Evolutionary conservation across 352 stramenopile genomes (phyloP), one percentile per base, ranked within the genome.

Genomic region (Phytophthora tubulina): DNA sequence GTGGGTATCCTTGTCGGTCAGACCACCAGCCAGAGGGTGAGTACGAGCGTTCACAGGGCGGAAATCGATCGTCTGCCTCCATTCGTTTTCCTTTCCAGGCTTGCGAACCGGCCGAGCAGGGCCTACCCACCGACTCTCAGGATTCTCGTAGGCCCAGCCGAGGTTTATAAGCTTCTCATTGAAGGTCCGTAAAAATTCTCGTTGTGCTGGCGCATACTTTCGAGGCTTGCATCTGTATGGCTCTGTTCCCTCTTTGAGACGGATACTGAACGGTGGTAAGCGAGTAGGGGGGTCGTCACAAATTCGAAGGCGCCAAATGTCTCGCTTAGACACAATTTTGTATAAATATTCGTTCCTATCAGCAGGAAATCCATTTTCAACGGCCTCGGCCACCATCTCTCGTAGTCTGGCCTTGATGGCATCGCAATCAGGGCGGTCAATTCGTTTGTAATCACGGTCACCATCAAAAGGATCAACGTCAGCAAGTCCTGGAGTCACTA

Each of bases 1-100:
- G 8, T 57, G 53, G 11, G 58, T 55, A 6, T 62, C 46, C 1
- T 69, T 56, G 21, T 62, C 65, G 15, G 56, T 62, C 52, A 70
- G 70, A 27, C 51, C 42, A 27, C 46, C 45, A 13, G 52, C 45
- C 27, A 64, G 15, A 6, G 39, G 10, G 8, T 45, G 39, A 17
- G 39, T 45, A 11, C 13, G 39, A 45, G 39, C 39, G 13, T 45
- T 45, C n/a, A n/a, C n/a, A n/a, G n/a, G n/a, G n/a, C n/a, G n/a
- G 27, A 53, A 53, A 36, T 36, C 27, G 17, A 53, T 53, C n/a
- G 50, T 60, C 5, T 61, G 60, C 41, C 31, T 52, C 15, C 36
- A 33, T 48, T 42, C 38, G 35, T 59, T 45, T 1, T 39, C 27
- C 6, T 55, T 55, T 4, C 39, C 46, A 15, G 49, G 38, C 17